Conservation (phyloP, 2,329 filamentous ascomycete species). For the Fusarium buharicum region DNA sequence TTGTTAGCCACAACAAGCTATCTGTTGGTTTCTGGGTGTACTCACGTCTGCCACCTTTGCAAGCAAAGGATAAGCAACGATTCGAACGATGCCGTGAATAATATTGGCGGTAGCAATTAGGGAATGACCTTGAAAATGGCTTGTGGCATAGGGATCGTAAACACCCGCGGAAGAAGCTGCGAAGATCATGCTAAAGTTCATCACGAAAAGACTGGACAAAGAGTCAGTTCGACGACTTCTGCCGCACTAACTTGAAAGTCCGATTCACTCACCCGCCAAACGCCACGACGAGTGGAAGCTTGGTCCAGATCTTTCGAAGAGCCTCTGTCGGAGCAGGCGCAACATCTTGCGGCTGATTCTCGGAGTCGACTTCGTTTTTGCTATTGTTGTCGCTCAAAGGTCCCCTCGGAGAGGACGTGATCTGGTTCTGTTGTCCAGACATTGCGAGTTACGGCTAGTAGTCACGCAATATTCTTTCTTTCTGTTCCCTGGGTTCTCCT, state of each 20-base stretch:
- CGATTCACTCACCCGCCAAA: neutral
- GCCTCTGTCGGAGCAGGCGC: neutral
- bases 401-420: too few relatives aligned
- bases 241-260: too few relatives aligned
- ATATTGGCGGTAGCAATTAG: slow-evolving; percentile 15
- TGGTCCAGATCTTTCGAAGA: neutral
- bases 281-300: neutral
- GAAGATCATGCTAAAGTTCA: slow-evolving; percentile 26
- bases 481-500: too few relatives aligned
- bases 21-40: too few relatives aligned
- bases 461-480: too few relatives aligned
- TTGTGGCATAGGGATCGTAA: slow-evolving; percentile 24
- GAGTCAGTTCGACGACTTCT: neutral
- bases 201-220: slow-evolving; percentile 7
- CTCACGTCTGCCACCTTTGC: slow-evolving; percentile 23
- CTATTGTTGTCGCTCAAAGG: too few relatives aligned
- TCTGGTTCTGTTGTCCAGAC: too few relatives aligned
- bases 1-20: neutral
- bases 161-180: slow-evolving; percentile 22
- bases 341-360: too few relatives aligned
- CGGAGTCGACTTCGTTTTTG: too few relatives aligned
- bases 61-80: slow-evolving; percentile 12
- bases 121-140: slow-evolving; percentile 24
- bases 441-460: too few relatives aligned
- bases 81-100: slow-evolving; percentile 23